Evolutionary conservation across 352 stramenopile genomes (phyloP).

Genomic region (Globisporangium camurandrum): DNA sequence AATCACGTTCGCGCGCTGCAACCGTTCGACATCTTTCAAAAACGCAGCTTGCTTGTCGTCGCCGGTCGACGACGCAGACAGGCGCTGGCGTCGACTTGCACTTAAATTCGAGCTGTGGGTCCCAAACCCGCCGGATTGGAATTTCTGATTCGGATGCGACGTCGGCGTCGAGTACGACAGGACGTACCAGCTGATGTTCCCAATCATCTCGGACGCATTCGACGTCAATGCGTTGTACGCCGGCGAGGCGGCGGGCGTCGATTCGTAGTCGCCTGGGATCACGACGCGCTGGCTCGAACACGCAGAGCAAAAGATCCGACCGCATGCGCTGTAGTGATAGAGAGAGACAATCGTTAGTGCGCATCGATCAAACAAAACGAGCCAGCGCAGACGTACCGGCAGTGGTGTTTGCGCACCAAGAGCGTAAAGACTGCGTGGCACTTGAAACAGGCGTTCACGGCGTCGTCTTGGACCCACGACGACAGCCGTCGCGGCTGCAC

Average conservation of each 20-base stretch:
- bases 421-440: conserved; percentile 77
- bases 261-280: conserved; percentile 74
- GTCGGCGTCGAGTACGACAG: conserved; percentile 46
- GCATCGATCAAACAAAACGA: not conserved
- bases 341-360: not conserved
- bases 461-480: conserved; percentile 82
- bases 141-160: conserved; percentile 3
- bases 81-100: conserved; percentile 20
- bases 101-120: conserved; percentile 17
- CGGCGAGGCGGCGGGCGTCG: conserved; percentile 52
- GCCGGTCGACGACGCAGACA: conserved; percentile 15
- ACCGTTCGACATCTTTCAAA: conserved; percentile 60
- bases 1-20: conserved; percentile 57
- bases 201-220: conserved; percentile 70
- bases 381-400: conserved; percentile 36
- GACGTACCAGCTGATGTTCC: conserved; percentile 81
- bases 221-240: conserved; percentile 57
- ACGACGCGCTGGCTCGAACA: conserved; percentile 81
- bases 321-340: conserved; percentile 34
- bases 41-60: conserved; percentile 56
- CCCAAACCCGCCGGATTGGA: not conserved
- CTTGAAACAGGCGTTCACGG: conserved; percentile 82
- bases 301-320: conserved; percentile 72
- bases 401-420: conserved; percentile 79
- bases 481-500: conserved; percentile 71